Percentiles rank a stretch among this genome's conserved stretches.
phyloP scores from a whole-genome alignment of 179 eudicot species.

The Spergularia azorica region DNA sequence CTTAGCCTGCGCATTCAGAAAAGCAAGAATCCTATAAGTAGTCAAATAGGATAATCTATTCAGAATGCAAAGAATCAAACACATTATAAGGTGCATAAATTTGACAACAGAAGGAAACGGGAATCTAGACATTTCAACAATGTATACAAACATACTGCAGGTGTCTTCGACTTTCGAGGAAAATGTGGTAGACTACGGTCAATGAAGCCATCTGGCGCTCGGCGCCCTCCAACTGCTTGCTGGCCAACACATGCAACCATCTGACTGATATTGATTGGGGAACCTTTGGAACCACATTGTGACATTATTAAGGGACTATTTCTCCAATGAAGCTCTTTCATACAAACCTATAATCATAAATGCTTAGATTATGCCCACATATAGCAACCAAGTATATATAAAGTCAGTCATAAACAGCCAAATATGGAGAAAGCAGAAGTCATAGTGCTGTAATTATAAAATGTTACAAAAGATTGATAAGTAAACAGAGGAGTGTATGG shows the following conservation, averaged over 20 bases:
- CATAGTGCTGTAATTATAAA: too few relatives aligned
- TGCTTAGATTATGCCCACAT: background rate
- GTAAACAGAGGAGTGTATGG: too few relatives aligned
- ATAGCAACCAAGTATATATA: background rate
- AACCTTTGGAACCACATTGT: conserved; percentile 98
- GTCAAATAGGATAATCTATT: background rate
- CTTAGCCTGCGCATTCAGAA: conserved; percentile 69
- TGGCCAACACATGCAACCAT: conserved; percentile 99
- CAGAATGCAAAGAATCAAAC: background rate
- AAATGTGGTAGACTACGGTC: conserved; percentile 96
- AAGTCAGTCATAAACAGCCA: too few relatives aligned
- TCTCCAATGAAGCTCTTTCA: conserved; percentile 81
- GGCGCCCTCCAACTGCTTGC: conserved; percentile 92
- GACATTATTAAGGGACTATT: conserved; percentile 97
- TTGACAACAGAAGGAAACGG: background rate
- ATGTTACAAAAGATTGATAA: too few relatives aligned
- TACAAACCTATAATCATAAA: conserved; percentile 57
- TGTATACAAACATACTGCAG: conserved; percentile 52
- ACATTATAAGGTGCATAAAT: background rate
- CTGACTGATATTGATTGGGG: conserved; percentile 92
- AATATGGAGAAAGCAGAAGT: too few relatives aligned
- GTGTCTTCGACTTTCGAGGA: conserved; percentile 62
- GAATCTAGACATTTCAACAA: background rate
- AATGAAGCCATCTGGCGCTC: conserved; percentile 95
- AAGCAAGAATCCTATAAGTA: conserved; percentile 9